A percentile compares a stretch with the other conserved stretches of the same genome.
phyloP scores from a whole-genome alignment of 257 asterid species.

The Coffea canephora region DNA sequence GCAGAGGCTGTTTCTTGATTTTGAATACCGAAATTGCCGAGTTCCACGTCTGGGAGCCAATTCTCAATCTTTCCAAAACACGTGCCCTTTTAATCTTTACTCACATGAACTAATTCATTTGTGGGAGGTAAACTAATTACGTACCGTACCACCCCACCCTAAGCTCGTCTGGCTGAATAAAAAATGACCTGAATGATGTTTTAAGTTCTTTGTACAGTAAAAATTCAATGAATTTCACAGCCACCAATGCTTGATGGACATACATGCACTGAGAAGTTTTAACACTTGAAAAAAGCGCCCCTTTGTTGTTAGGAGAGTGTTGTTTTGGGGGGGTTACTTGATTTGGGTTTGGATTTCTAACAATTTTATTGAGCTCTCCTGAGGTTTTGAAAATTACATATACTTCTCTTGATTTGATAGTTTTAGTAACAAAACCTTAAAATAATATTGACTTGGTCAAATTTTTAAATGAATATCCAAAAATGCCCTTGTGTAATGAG shows the following conservation, averaged over 20 bases:
- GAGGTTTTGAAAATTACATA: no score
- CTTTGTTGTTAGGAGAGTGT: no score
- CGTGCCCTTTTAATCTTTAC: conserved; percentile 11
- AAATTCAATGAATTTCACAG: conserved; percentile 8
- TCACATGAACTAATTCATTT: neutral
- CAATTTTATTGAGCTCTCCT: no score
- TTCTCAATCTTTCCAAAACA: conserved; percentile 8
- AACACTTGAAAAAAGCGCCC: no score
- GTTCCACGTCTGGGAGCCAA: neutral
- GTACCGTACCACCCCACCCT: neutral
- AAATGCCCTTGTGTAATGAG: no score
- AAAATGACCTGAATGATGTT: neutral
- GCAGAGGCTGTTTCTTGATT: neutral
- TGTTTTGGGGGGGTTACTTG: no score
- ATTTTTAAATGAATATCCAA: no score
- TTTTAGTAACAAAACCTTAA: no score
- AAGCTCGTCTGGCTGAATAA: neutral
- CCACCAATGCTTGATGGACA: neutral
- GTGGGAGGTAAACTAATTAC: neutral
- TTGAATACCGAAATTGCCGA: neutral
- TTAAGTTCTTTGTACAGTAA: neutral
- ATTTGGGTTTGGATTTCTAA: no score
- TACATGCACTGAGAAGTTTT: neutral
- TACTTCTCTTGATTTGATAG: no score
- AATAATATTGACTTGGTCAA: no score